These are phyloP conservation scores for Paramyrothecium roridum DNA, from an alignment of 2,329 filamentous ascomycete genomes.

Conservation along the genomic window DNA sequence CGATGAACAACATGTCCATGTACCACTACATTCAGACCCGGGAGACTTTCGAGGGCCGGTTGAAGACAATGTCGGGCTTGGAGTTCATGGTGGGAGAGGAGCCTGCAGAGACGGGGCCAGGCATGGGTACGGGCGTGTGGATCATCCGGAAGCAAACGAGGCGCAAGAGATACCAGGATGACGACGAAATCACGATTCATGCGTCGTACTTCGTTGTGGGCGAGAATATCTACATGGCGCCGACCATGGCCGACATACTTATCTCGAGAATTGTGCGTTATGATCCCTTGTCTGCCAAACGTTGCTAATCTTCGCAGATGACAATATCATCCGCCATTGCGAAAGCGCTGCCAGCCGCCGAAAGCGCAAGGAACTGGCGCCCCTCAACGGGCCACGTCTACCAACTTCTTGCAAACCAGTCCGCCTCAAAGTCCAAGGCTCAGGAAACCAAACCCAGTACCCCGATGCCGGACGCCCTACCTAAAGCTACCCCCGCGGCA, in stretches of 20 bases:
- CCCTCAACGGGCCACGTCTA: conserved; percentile 53
- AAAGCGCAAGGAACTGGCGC: conserved; percentile 51
- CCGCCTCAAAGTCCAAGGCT: conserved; percentile 20
- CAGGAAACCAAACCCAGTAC: conserved; percentile 45
- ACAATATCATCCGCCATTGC: conserved; percentile 53
- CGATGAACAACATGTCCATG: conserved; percentile 59
- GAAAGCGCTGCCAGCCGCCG: conserved; percentile 47
- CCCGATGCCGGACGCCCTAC: conserved; percentile 39
- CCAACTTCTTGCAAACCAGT: conserved; percentile 30
- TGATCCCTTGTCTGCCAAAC: not conserved
- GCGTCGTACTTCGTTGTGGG: conserved; percentile 63
- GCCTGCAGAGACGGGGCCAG: conserved; percentile 59
- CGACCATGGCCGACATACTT: conserved; percentile 57
- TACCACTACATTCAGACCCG: conserved; percentile 55
- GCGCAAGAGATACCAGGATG: conserved; percentile 50
- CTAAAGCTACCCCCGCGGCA: conserved; percentile 19
- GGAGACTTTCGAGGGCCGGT: conserved; percentile 59
- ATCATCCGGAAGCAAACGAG: conserved; percentile 67
- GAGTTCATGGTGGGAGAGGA: conserved; percentile 66
- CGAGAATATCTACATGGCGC: conserved; percentile 66
- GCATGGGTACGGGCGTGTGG: conserved; percentile 67
- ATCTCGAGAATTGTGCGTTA: conserved; percentile 52
- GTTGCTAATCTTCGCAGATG: conserved; percentile 33
- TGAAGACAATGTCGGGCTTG: conserved; percentile 62
- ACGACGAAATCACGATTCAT: conserved; percentile 59